Base-by-base conservation (phyloP, 371 early-diverging fungal species). In the Syncephalastrum racemosum region DNA sequence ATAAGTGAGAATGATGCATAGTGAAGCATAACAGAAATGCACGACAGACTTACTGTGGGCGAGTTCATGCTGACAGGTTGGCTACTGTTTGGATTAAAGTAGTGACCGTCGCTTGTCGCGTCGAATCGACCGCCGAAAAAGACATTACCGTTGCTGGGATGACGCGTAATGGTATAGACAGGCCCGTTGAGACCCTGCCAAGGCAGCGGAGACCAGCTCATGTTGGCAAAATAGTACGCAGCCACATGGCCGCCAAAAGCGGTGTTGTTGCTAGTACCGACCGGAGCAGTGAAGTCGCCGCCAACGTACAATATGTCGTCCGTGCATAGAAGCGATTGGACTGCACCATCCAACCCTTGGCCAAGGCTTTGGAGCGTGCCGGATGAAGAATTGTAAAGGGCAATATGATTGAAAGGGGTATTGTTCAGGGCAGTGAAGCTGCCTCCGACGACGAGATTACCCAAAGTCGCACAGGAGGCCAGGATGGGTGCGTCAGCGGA, bases 291-390 rank as follows among this genome's bases (percentile, higher is more conserved):
- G 49, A 87, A 87, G 18, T 70, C 60, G 12, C 87, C 87, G 24
- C 83, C 86, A 1, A 74, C 81, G 56, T 80, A 82, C 12, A 86
- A 71, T 6, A 68, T 65, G 7, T 50, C 43, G 0, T 60, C 55
- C 41, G 87, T 86, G 56, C 91, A 91, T 47, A 74, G 71, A 25
- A 91, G 66, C 14, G 82, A 62, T 23, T 67, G 67, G 10, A 91
- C 89, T 2, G 86, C 69, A 0, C 88, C 89, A 65, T 89, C 82
- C 10, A 91, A 66, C 13, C 91, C 91, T 58, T 83, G 78, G 5
- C 62, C 62, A 59, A 91, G 71, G 5, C 75, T 51, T 8, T 52
- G 63, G 60, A 79, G 75, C 16, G 60, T 73, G 44, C 46, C 68
- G 58, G 68, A 56, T 14, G 50, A 56, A 2, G 73, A 70, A 58